Conservation (phyloP, 257 asterid species). For the Penstemon newberryi region DNA sequence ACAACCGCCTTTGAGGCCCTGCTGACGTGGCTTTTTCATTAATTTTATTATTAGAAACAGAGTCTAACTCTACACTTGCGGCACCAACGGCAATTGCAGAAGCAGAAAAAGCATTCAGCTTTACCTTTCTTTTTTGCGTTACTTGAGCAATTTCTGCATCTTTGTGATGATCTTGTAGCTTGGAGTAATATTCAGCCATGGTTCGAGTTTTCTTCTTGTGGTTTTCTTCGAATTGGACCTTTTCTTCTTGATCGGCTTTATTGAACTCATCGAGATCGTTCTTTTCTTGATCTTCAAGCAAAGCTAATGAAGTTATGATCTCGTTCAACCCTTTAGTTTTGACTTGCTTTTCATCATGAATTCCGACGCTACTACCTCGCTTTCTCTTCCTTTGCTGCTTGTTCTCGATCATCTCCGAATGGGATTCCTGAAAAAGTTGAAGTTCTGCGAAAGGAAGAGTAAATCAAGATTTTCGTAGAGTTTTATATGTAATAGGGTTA, state of each 20-base stretch:
- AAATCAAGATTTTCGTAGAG: neutral
- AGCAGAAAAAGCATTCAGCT: constrained; percentile 41
- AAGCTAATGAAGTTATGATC: constrained; percentile 68
- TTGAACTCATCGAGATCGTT: constrained; percentile 46
- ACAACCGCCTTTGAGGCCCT: neutral
- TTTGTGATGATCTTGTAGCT: constrained; percentile 40
- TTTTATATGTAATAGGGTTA: constrained; percentile 16
- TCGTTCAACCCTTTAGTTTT: constrained; percentile 77
- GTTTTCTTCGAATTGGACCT: constrained; percentile 47
- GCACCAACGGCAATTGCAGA: constrained; percentile 40
- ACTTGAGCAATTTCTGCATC: constrained; percentile 49
- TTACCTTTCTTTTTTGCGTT: constrained; percentile 46
- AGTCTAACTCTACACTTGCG: constrained; percentile 16
- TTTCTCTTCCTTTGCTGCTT: constrained; percentile 31
- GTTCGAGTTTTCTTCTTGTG: constrained; percentile 44
- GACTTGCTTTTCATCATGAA: constrained; percentile 37
- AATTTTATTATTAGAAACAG: neutral
- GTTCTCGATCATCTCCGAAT: constrained; percentile 48
- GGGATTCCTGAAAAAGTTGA: neutral
- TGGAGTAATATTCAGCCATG: constrained; percentile 62
- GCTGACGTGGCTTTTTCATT: constrained; percentile 28
- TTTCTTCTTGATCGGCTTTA: constrained; percentile 46
- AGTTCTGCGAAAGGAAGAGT: neutral
- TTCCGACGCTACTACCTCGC: constrained; percentile 29
- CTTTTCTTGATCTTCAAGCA: constrained; percentile 83